phyloP scores from a whole-genome alignment of 768 basidiomycete species.

The Scleroderma citrinum region DNA sequence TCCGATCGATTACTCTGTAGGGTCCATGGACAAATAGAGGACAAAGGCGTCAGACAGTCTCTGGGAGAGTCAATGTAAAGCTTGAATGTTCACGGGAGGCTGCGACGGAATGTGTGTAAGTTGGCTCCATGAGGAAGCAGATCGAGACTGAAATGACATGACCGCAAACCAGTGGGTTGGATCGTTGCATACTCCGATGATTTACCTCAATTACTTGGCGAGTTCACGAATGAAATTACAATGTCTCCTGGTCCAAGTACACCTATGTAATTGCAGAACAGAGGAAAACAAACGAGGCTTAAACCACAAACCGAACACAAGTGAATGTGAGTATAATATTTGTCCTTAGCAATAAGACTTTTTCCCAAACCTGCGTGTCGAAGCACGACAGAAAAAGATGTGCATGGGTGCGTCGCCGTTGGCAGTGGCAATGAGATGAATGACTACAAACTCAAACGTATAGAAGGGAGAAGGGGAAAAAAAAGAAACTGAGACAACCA shows the following conservation, averaged over 20 bases:
- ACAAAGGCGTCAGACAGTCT: too few relatives aligned
- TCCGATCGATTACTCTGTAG: too few relatives aligned
- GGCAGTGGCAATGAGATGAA: background rate
- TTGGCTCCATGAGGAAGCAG: too few relatives aligned
- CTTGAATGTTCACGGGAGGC: too few relatives aligned
- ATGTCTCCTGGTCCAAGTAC: background rate
- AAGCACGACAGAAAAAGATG: background rate
- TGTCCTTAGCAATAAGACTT: background rate
- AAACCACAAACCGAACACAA: background rate
- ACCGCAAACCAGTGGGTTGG: too few relatives aligned
- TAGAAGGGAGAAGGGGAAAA: background rate
- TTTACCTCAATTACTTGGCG: background rate
- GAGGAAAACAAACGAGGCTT: background rate
- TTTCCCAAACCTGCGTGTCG: background rate
- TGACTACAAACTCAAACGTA: background rate
- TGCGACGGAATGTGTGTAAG: too few relatives aligned
- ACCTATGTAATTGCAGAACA: background rate
- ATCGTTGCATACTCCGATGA: background rate
- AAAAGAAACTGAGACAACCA: background rate
- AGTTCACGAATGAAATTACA: too few relatives aligned
- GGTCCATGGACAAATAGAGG: too few relatives aligned
- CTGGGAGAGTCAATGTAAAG: too few relatives aligned
- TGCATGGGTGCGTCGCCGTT: background rate
- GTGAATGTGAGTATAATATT: background rate
- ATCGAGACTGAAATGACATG: too few relatives aligned